Evolutionary conservation across 2,329 filamentous ascomycete species (phyloP), one percentile per base, ranked within the genome.

Genomic region (Alternaria infectoria): DNA sequence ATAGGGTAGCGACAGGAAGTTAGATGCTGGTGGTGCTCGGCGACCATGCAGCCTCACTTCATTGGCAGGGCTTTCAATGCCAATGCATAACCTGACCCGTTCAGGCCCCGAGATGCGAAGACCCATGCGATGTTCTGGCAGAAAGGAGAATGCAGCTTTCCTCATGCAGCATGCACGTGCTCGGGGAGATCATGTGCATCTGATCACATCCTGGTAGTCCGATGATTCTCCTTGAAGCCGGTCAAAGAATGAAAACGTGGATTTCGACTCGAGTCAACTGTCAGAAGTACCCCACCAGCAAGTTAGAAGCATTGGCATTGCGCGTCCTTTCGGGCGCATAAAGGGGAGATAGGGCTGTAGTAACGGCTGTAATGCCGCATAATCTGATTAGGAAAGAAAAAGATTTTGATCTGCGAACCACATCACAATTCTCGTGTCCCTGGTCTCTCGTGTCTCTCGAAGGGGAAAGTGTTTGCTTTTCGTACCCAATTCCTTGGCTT

Each of bases 1-100:
- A 54, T 55, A 66, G 66, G 61, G 43, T 64, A 61, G 28, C 26
- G 58, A 64, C 64, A 71, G 60, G 13, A 47, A 46, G 54, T 49
- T 54, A 9, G 30, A 57, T 28, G 26, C 26, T 57, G 59, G 50
- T 64, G 45, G 56, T 64, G 59, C 61, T 76, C 73, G 73, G 64
- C 72, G 70, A 75, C 70, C 64, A 68, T 30, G 46, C 56, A 70
- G 72, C 70, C 64, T 72, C 69, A 69, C 60, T 70, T 67, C 56
- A 73, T 75, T 74, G 66, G 71, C 57, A 64, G 67, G 66, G 72
- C 45, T 57, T 19, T 43, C 52, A 51, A 58, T 54, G 60, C 21
- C 56, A 32, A 49, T 56, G 60, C 54, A 57, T 57, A 45, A 13
- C 47, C 40, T 40, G 46, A 25, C 32, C 50, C 36, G 36, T 40